Evolutionary conservation across 805 yeast genomes (phyloP), one percentile per base, ranked within the genome.

Genomic region (Grigorovia yakushimaensis): DNA sequence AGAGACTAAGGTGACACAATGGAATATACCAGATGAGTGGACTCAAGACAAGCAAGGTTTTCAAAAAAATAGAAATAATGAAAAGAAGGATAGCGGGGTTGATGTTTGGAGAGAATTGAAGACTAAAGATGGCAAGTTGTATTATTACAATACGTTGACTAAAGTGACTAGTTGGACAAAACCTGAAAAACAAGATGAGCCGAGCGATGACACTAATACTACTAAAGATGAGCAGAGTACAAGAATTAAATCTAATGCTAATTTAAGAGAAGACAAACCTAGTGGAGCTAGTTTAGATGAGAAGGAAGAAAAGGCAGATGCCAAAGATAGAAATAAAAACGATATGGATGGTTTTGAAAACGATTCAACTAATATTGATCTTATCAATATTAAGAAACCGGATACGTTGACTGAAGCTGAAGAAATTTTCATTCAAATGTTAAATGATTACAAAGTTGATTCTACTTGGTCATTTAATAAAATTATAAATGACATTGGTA

Each of bases 151-250:
- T 52, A 46, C 75, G 0, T 72, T 60, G 23, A 82, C 91, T 0
- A 75, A 78, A 43, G 78, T 79, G 53, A 79, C 96, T 0, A 78
- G 81, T 44, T 88, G 96, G 95, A 86, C 84, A 22, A 78, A 79
- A 52, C 96, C 96, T 0, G 74, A 64, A 17, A 83, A 73, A 45
- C 57, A 74, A 21, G 48, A 47, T 19, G n/a, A n/a, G n/a, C n/a
- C n/a, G n/a, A n/a, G n/a, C n/a, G n/a, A n/a, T n/a, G n/a, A n/a
- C n/a, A n/a, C n/a, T n/a, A n/a, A n/a, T n/a, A n/a, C n/a, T n/a
- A n/a, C n/a, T n/a, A n/a, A n/a, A n/a, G n/a, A n/a, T n/a, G n/a
- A n/a, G n/a, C n/a, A n/a, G n/a, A n/a, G n/a, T n/a, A n/a, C n/a
- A n/a, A n/a, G n/a, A n/a, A n/a, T n/a, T n/a, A n/a, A n/a, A n/a